Evolutionary conservation across 2,329 filamentous ascomycete genomes (phyloP).

Genomic region (Emmonsiellopsis sp.): DNA sequence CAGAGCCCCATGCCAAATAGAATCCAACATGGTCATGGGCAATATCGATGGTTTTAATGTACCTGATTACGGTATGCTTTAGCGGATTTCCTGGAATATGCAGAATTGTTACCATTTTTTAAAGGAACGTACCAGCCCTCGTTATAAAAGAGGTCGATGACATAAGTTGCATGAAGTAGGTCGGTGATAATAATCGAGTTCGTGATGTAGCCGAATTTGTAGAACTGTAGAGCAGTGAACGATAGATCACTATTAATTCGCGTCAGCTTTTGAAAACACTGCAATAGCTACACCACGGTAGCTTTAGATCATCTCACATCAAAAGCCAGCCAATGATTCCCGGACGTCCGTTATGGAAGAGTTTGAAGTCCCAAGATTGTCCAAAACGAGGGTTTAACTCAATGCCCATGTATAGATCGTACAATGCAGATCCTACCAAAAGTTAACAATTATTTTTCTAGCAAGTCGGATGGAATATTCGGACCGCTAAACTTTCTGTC

Average conservation of each 20-base stretch:
- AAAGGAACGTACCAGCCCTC: slow-evolving; percentile 32
- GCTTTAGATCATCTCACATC: slow-evolving; percentile 23
- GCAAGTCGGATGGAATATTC: not conserved
- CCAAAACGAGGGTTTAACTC: slow-evolving; percentile 39
- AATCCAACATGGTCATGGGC: slow-evolving; percentile 36
- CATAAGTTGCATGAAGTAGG: slow-evolving; percentile 37
- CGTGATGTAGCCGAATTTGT: slow-evolving; percentile 30
- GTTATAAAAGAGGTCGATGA: slow-evolving; percentile 42
- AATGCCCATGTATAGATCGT: slow-evolving; percentile 40
- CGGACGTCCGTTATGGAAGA: slow-evolving; percentile 40
- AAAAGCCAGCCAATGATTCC: slow-evolving; percentile 42
- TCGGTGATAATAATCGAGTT: slow-evolving; percentile 36
- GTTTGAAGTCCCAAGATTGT: slow-evolving; percentile 36
- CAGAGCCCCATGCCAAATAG: slow-evolving; percentile 37
- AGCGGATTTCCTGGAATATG: not conserved
- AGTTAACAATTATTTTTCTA: not conserved
- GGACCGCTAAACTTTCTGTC: slow-evolving; percentile 35
- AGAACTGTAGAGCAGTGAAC: slow-evolving; percentile 33
- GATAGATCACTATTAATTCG: slow-evolving; percentile 24
- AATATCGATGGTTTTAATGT: slow-evolving; percentile 36
- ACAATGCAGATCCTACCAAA: slow-evolving; percentile 21
- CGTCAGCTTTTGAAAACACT: not conserved
- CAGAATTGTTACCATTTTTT: not conserved
- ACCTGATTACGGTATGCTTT: slow-evolving; percentile 15
- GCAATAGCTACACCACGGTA: not conserved